Conservation (phyloP, 768 basidiomycete species). For the Suillus subluteus region DNA sequence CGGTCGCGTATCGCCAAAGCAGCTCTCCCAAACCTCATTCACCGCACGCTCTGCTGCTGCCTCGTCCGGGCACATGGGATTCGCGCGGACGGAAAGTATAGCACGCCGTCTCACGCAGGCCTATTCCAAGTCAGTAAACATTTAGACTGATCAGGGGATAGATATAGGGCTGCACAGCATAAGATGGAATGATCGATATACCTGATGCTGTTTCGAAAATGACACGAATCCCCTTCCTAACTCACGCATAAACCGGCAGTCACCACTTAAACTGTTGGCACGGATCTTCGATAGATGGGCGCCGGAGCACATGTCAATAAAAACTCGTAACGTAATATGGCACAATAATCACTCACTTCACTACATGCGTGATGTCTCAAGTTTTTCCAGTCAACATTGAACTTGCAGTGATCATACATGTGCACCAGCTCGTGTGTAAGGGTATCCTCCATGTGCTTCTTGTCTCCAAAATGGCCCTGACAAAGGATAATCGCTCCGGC, state of each 20-base stretch:
- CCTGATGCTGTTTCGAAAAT: conserved; percentile 96
- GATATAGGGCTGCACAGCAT: conserved; percentile 16
- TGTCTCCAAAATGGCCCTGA: conserved; percentile 78
- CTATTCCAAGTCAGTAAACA: conserved; percentile 42
- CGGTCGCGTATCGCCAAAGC: conserved; percentile 92
- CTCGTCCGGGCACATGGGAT: conserved; percentile 77
- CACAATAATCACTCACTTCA: conserved; percentile 63
- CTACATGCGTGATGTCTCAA: conserved; percentile 95
- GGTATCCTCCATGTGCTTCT: conserved; percentile 91
- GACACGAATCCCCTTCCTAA: conserved; percentile 72
- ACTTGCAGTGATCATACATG: conserved; percentile 93
- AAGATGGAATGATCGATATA: conserved; percentile 31
- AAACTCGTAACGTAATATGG: neutral
- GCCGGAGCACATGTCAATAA: conserved; percentile 8
- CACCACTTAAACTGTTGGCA: conserved; percentile 91
- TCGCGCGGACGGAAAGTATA: conserved; percentile 75
- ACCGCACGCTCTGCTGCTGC: conserved; percentile 86
- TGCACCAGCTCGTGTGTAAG: conserved; percentile 93
- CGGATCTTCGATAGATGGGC: conserved; percentile 69
- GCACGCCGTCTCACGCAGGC: conserved; percentile 91
- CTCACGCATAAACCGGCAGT: conserved; percentile 88
- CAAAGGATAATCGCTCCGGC: conserved; percentile 84
- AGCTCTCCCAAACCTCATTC: conserved; percentile 97
- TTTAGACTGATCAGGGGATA: conserved; percentile 9
- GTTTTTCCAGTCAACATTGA: conserved; percentile 92